Conservation (phyloP, 1,284 basidiomycete genomes). For the Ustilago nuda region DNA sequence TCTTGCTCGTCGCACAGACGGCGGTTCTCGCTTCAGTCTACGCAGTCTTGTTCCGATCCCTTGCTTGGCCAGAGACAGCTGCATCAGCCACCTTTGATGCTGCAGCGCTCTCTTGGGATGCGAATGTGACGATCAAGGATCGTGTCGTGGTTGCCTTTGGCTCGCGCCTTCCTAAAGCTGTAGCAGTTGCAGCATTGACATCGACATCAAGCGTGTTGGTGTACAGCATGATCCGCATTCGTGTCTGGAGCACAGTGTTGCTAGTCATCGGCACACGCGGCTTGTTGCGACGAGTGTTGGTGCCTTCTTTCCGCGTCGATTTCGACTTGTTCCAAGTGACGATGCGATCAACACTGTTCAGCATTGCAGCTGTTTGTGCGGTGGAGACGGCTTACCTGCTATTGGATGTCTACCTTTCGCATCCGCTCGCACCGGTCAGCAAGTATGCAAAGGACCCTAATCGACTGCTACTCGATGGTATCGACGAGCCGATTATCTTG, state of each 20-base stretch:
- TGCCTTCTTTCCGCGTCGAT: constrained; percentile 57
- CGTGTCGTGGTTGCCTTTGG: constrained; percentile 17
- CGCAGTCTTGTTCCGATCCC: constrained; percentile 16
- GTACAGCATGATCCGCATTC: constrained; percentile 46
- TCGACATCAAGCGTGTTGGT: constrained; percentile 18
- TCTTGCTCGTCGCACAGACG: constrained; percentile 31
- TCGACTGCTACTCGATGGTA: constrained; percentile 48
- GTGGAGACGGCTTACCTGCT: constrained; percentile 51
- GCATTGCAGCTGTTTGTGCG: constrained; percentile 35
- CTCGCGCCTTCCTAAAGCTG: constrained; percentile 18
- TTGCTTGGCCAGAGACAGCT: constrained; percentile 23
- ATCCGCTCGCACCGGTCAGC: constrained; percentile 43
- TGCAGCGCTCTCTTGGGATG: not conserved
- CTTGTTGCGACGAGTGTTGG: constrained; percentile 39
- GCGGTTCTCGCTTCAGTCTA: constrained; percentile 36
- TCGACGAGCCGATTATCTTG: constrained; percentile 49
- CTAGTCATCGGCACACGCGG: constrained; percentile 49
- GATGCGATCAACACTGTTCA: constrained; percentile 27
- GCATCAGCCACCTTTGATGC: constrained; percentile 41
- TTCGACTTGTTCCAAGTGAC: constrained; percentile 33
- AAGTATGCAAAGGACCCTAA: constrained; percentile 41
- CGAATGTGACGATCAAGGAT: constrained; percentile 38
- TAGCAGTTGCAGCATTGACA: constrained; percentile 13
- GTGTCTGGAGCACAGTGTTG: constrained; percentile 48
- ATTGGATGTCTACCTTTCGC: constrained; percentile 60